Conservation (phyloP, 352 stramenopile species). For the Thraustotheca clavata region DNA sequence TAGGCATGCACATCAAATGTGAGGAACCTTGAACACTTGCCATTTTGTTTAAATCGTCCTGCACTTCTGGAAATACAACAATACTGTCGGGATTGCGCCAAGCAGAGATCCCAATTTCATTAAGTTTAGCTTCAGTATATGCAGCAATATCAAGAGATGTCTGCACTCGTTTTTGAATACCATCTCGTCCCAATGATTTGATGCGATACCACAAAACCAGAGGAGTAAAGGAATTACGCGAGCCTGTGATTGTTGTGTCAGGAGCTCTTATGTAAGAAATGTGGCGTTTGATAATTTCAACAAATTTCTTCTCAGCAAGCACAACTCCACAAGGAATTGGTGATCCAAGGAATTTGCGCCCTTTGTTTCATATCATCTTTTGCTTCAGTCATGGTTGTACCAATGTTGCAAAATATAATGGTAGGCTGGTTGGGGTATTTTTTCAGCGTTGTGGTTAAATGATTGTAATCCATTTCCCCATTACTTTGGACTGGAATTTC, state of each 20-base stretch:
- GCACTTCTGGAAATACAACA: slow-evolving; percentile 47
- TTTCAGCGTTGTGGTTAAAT: slow-evolving; percentile 31
- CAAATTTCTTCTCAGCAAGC: slow-evolving; percentile 49
- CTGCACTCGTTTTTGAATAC: slow-evolving; percentile 50
- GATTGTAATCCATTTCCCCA: slow-evolving; percentile 62
- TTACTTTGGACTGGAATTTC: slow-evolving; percentile 50
- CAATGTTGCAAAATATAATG: slow-evolving; percentile 72
- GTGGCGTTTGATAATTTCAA: slow-evolving; percentile 52
- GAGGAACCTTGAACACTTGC: slow-evolving; percentile 61
- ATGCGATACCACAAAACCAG: slow-evolving; percentile 64
- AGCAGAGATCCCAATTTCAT: slow-evolving; percentile 34
- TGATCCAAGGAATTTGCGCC: slow-evolving; percentile 65
- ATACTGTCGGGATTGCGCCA: slow-evolving; percentile 46
- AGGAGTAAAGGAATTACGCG: slow-evolving; percentile 49
- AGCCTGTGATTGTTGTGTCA: slow-evolving; percentile 65
- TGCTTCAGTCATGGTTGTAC: slow-evolving; percentile 64
- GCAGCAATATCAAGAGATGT: slow-evolving; percentile 44
- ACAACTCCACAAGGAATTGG: slow-evolving; percentile 62
- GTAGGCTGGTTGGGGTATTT: slow-evolving; percentile 40
- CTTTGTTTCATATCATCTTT: slow-evolving; percentile 28
- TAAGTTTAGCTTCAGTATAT: slow-evolving; percentile 47
- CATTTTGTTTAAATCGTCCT: slow-evolving; percentile 42
- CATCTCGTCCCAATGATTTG: slow-evolving; percentile 45
- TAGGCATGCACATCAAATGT: slow-evolving; percentile 64
- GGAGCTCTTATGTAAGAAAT: slow-evolving; percentile 65